Base-by-base conservation (phyloP, 345 rosid species). In the Rhizophora apiculata region DNA sequence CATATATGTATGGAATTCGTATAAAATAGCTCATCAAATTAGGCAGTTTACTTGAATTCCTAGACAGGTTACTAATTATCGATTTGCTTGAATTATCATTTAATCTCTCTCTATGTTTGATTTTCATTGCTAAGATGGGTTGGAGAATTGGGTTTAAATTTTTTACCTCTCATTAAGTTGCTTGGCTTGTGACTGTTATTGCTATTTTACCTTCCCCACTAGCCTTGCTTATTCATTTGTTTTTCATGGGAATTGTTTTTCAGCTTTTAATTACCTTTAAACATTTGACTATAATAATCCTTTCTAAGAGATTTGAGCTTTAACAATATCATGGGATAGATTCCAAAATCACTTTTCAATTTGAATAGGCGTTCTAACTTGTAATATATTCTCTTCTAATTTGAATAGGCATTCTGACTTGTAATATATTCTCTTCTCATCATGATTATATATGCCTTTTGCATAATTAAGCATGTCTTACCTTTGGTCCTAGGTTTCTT, bases 221-320 rank as follows among this genome's bases (percentile, higher is more conserved):
- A 29, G 31, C 31, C 4, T 29, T 29, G 4, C 4, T 29, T 2
- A 29, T 3, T 29, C 31, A 29, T 29, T 31, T 31, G 1, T 52
- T 24, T 24, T 24, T 24, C 24, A 24, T 24, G 24, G 24, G 0
- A 24, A 24, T 24, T 24, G 24, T 24, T 70, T 43, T 62, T 63
- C 16, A 20, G 37, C 29, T 56, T 56, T 49, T 67, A 18, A 16
- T 19, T 46, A 32, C 5, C 31, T 11, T 62, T 58, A 20, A 34
- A 4, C 19, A 5, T 4, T 6, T 52, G 53, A 39, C 64, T 52
- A 22, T 57, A 15, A 60, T 5, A 21, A 54, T 60, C 53, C 66
- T 64, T 72, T 61, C 34, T 2, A 62, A 87, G 87, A 80, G 89
- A 87, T 77, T 80, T 85, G 71, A 85, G 91, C 82, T 86, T 84